phyloP scores from a whole-genome alignment of 441 rosid genomes.

The Gossypium trilobum region DNA sequence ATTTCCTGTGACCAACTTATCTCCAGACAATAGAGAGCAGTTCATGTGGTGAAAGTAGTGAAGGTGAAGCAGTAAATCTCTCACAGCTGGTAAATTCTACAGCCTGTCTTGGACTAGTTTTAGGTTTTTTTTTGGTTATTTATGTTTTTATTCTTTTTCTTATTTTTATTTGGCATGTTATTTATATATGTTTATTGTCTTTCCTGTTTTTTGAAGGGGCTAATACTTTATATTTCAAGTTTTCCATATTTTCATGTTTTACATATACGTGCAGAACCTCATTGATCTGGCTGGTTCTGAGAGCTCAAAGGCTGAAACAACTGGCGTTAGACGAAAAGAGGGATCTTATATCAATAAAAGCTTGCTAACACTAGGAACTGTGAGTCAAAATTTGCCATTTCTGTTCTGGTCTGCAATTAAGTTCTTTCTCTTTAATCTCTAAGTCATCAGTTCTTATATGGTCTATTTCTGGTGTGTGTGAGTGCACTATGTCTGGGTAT shows the following conservation, averaged over 20 bases:
- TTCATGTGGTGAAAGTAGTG: constrained; percentile 59
- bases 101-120: constrained; percentile 18
- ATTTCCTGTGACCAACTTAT: constrained; percentile 15
- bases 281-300: constrained; percentile 99
- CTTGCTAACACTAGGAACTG: constrained; percentile 95
- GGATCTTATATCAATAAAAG: constrained; percentile 98
- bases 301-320: constrained; percentile 96
- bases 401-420: not conserved
- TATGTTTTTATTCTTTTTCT: constrained; percentile 4
- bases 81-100: constrained; percentile 80
- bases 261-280: constrained; percentile 82
- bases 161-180: constrained; percentile 4
- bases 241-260: constrained; percentile 19
- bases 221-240: constrained; percentile 20
- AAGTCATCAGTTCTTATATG: constrained; percentile 5
- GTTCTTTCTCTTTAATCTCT: not conserved
- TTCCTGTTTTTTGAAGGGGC: not conserved
- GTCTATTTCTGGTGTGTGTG: constrained; percentile 4
- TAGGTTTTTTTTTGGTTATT: not conserved
- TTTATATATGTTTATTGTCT: not conserved
- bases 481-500: not conserved
- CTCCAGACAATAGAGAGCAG: constrained; percentile 89
- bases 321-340: constrained; percentile 86
- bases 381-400: constrained; percentile 33
- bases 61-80: constrained; percentile 88